Conservation (phyloP, 1,139 yeast genomes). For the Hansenula lynferdii region DNA sequence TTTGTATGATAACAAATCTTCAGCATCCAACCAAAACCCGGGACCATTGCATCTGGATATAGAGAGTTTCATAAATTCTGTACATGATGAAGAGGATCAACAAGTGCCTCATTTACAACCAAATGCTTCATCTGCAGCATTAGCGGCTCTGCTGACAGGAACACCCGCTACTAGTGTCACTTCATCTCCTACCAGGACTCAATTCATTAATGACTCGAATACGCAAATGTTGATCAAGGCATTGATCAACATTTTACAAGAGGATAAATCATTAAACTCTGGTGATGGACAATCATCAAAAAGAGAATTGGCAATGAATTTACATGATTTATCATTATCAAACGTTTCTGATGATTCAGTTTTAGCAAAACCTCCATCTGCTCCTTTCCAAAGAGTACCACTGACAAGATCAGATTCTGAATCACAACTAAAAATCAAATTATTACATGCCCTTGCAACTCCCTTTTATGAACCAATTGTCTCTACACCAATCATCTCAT, state of each 20-base stretch:
- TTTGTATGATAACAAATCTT: constrained; percentile 31
- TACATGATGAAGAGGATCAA: constrained; percentile 35
- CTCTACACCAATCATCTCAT: constrained; percentile 26
- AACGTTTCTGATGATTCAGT: constrained; percentile 27
- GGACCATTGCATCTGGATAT: constrained; percentile 19
- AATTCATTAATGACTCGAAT: constrained; percentile 8
- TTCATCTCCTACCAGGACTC: not conserved
- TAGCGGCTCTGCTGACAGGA: constrained; percentile 45
- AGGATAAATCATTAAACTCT: constrained; percentile 28
- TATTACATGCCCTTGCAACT: constrained; percentile 66
- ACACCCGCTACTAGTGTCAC: not conserved
- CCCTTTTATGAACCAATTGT: constrained; percentile 56
- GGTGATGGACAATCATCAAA: constrained; percentile 25
- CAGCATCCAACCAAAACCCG: constrained; percentile 2
- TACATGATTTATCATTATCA: constrained; percentile 52
- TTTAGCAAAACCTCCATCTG: constrained; percentile 11
- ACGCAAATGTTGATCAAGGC: constrained; percentile 13
- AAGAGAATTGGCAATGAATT: constrained; percentile 42
- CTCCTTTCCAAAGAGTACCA: no score
- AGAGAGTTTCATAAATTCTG: constrained; percentile 18
- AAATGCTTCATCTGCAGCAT: constrained; percentile 61
- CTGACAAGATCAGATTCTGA: constrained; percentile 24
- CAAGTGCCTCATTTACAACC: constrained; percentile 24
- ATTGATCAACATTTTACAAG: constrained; percentile 27
- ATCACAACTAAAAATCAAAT: constrained; percentile 43